These are phyloP conservation scores for Arthroderma sp. DNA, from an alignment of 2,329 filamentous ascomycete genomes.

Conservation along the genomic window DNA sequence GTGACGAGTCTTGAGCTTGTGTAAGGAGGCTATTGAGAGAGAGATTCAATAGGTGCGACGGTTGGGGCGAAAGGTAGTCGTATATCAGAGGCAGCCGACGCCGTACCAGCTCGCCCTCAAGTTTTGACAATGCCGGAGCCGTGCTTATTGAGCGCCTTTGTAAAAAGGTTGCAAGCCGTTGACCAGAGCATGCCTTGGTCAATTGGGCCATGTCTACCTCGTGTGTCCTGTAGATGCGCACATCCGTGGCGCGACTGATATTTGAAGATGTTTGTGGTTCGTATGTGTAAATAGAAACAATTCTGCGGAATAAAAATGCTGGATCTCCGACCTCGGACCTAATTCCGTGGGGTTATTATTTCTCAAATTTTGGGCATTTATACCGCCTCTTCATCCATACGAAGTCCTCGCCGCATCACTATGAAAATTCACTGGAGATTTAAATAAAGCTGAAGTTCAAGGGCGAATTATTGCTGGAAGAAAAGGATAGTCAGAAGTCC, in stretches of 20 bases:
- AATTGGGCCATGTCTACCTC: background rate
- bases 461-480: background rate
- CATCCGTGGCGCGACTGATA: background rate
- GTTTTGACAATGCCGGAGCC: background rate
- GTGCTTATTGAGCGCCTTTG: background rate
- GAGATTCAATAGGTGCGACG: slow-evolving; percentile 53
- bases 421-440: background rate
- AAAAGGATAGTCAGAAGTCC: background rate
- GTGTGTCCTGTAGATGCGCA: background rate
- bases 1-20: slow-evolving; percentile 13
- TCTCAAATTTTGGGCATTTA: background rate
- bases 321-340: background rate
- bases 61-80: slow-evolving; percentile 50
- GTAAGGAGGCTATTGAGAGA: slow-evolving; percentile 48
- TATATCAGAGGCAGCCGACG: slow-evolving; percentile 40
- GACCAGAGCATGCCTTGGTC: background rate
- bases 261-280: background rate
- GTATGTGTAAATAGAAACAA: background rate
- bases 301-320: background rate
- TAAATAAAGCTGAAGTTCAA: background rate
- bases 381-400: background rate
- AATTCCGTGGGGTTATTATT: background rate
- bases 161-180: background rate
- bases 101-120: slow-evolving; percentile 28
- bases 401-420: background rate